phyloP scores from a whole-genome alignment of 352 stramenopile genomes.

The Aphanomyces astaci region DNA sequence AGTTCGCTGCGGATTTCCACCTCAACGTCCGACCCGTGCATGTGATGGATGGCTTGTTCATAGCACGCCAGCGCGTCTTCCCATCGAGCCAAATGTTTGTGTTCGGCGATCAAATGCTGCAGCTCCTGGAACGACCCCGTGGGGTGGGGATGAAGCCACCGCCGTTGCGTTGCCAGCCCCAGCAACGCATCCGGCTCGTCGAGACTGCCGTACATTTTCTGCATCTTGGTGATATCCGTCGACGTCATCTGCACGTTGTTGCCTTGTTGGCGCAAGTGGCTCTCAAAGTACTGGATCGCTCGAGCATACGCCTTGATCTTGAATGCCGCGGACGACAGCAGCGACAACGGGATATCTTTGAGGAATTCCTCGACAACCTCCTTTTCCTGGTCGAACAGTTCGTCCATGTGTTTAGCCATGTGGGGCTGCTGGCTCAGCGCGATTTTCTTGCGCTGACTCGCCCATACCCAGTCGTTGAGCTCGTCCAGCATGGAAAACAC shows the following conservation, averaged over 20 bases:
- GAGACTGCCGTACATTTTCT: constrained; percentile 68
- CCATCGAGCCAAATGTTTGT: constrained; percentile 65
- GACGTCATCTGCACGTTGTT: background rate
- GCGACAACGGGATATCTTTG: constrained; percentile 55
- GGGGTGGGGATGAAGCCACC: constrained; percentile 38
- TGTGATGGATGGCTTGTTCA: constrained; percentile 66
- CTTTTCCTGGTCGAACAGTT: constrained; percentile 66
- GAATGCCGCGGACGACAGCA: constrained; percentile 61
- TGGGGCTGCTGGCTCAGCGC: constrained; percentile 34
- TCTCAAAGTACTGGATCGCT: constrained; percentile 71
- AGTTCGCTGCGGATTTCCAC: constrained; percentile 25
- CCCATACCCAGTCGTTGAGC: constrained; percentile 85
- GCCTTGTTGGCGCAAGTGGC: constrained; percentile 52
- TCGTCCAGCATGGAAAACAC: constrained; percentile 84
- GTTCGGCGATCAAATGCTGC: constrained; percentile 60
- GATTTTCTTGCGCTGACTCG: constrained; percentile 67
- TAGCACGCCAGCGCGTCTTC: constrained; percentile 71
- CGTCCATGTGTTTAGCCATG: constrained; percentile 25
- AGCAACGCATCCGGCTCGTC: constrained; percentile 62
- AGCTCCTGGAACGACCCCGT: constrained; percentile 47
- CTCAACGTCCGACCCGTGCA: constrained; percentile 29
- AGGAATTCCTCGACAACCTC: constrained; percentile 69
- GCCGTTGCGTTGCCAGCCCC: constrained; percentile 47
- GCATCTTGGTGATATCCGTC: constrained; percentile 51
- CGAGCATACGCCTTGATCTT: constrained; percentile 61